Evolutionary conservation across 2,329 filamentous ascomycete species (phyloP), one percentile per base, ranked within the genome.

Genomic region (Fusarium miscanthi): DNA sequence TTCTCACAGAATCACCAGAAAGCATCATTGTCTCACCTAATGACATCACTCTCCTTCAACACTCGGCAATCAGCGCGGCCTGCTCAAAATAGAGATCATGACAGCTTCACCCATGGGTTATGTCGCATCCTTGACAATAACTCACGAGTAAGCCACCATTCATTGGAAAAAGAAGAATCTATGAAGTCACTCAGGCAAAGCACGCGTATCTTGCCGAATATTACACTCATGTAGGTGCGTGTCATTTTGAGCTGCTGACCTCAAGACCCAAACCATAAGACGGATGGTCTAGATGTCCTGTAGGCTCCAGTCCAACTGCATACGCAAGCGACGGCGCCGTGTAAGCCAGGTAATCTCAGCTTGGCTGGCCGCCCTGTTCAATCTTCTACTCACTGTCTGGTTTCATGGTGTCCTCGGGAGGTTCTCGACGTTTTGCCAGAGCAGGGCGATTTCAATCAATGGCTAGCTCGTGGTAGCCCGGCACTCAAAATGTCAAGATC

Each of bases 231-330:
- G 41, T 49, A 48, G 31, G 54, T 66, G 70, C 46, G 66, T 67
- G 58, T 62, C 45, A 68, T 69, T 59, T 59, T 66, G 58, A 60
- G 40, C 66, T 63, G 63, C 60, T 75, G 64, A 71, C 70, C 54
- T 65, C 54, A 33, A 67, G 49, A 63, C 75, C 70, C 66, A 65
- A 65, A 72, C 75, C 69, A 76, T 56, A 54, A 66, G 60, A 64
- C 72, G 57, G 52, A 67, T 67, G 59, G 69, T 74, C 66, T 59
- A 60, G 64, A 74, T 51, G 54, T 53, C 54, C 63, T 71, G 64
- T 67, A 70, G 58, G 31, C 54, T 49, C 31, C 41, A 59, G 46
- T 45, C 69, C 70, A 65, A 64, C 65, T 62, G 49, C 53, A 56
- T 73, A 76, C 68, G 53, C 64, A 68, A 75, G 46, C 66, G 56